Conservation (phyloP, 2,329 filamentous ascomycete species). For the Zarea fungicola region DNA sequence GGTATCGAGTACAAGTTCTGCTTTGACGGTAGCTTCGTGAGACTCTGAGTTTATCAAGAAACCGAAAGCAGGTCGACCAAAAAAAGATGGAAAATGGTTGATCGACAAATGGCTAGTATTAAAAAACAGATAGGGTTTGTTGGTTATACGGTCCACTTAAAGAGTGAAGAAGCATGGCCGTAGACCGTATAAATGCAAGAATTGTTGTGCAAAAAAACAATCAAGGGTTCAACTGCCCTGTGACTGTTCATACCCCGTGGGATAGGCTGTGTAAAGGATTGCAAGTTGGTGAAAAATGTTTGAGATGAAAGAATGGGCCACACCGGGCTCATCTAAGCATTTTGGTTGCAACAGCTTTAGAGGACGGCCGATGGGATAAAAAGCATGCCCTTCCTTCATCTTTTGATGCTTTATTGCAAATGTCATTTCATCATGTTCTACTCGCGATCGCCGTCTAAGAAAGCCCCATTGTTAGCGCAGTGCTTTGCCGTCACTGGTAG, state of each 20-base stretch:
- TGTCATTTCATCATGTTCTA: background rate
- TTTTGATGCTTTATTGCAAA: background rate
- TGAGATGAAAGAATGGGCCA: background rate
- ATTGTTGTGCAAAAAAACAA: conserved; percentile 14
- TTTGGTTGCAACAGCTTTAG: background rate
- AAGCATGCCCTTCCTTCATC: background rate
- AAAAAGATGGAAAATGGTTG: conserved; percentile 1
- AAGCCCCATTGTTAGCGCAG: conserved; percentile 1
- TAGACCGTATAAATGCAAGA: conserved; percentile 11
- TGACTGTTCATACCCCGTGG: background rate
- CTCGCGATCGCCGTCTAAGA: conserved; percentile 16
- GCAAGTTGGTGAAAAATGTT: background rate
- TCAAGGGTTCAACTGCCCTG: conserved; percentile 4
- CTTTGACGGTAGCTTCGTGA: background rate
- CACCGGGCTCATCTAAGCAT: background rate
- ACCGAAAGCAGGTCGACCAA: conserved; percentile 1
- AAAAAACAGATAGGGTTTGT: conserved; percentile 8
- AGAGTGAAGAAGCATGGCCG: background rate
- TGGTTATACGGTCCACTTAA: conserved; percentile 2
- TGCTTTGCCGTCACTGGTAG: background rate
- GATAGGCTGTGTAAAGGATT: conserved; percentile 9
- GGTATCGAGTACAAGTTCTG: conserved; percentile 3
- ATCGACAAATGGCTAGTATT: conserved; percentile 11
- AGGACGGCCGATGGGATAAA: background rate
- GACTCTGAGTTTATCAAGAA: background rate